Conservation (phyloP, 306 rosid species). For the Phaseolus lunatus region DNA sequence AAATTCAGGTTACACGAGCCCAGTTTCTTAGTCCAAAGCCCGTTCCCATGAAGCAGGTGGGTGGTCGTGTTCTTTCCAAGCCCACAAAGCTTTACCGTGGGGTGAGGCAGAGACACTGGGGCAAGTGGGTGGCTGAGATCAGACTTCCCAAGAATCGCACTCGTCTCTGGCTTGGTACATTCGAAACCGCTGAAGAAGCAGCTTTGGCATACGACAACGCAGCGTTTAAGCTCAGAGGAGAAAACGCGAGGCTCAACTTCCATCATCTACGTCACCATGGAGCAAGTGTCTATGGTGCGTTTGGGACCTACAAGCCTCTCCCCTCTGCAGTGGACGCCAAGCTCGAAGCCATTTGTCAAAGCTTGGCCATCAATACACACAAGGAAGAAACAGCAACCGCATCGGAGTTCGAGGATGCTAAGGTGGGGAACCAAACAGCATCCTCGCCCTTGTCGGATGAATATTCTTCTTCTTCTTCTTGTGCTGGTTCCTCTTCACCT, state of each 20-base stretch:
- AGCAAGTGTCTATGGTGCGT: slow-evolving; percentile 51
- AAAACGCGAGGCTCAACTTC: slow-evolving; percentile 71
- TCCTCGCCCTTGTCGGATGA: slow-evolving; percentile 54
- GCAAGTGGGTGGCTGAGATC: slow-evolving; percentile 92
- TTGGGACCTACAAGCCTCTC: slow-evolving; percentile 64
- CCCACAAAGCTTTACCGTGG: slow-evolving; percentile 73
- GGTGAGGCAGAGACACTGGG: slow-evolving; percentile 90
- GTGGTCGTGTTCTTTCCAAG: slow-evolving; percentile 41
- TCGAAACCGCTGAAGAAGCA: slow-evolving; percentile 79
- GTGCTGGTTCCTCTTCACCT: slow-evolving; percentile 44
- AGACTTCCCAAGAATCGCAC: slow-evolving; percentile 84
- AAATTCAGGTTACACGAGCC: slow-evolving; percentile 37
- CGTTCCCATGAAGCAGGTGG: slow-evolving; percentile 65
- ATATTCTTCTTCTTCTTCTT: slow-evolving; percentile 31
- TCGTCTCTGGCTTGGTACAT: slow-evolving; percentile 90
- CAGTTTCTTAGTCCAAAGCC: slow-evolving; percentile 54
- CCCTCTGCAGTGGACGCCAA: slow-evolving; percentile 77
- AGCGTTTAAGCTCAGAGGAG: slow-evolving; percentile 79
- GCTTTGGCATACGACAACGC: slow-evolving; percentile 83
- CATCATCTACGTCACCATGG: slow-evolving; percentile 70
- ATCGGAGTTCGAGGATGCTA: slow-evolving; percentile 14
- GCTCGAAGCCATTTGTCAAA: slow-evolving; percentile 72
- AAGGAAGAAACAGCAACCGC: slow-evolving; percentile 16
- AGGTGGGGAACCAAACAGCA: slow-evolving; percentile 35
- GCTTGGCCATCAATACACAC: slow-evolving; percentile 43